Evolutionary conservation across 108 stramenopile genomes (phyloP).

Genomic region (Fragilaria crotonensis): DNA sequence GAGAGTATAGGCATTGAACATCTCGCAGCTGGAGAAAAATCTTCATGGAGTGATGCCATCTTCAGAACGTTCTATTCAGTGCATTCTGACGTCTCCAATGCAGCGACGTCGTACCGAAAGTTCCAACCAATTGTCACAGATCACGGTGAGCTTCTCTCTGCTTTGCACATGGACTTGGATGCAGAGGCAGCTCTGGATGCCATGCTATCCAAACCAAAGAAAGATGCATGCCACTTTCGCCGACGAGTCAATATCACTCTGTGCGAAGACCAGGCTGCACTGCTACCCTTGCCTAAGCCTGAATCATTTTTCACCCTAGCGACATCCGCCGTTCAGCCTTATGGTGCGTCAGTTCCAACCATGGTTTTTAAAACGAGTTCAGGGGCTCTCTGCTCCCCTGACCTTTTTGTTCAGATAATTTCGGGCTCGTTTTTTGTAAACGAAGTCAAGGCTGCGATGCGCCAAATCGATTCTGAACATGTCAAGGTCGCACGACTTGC

Average conservation of each 20-base stretch:
- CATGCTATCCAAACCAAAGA: neutral
- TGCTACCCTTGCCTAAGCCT: no score
- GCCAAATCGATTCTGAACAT: no score
- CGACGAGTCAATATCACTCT: conserved; percentile 1
- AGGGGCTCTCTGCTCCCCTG: no score
- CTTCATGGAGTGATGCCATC: conserved; percentile 16
- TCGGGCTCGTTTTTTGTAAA: no score
- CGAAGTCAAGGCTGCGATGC: no score
- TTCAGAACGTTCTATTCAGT: neutral
- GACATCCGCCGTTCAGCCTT: no score
- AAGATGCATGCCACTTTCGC: neutral
- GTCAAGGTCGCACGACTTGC: neutral
- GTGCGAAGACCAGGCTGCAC: neutral
- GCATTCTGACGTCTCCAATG: neutral
- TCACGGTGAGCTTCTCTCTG: neutral
- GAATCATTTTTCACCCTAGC: no score
- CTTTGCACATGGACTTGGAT: neutral
- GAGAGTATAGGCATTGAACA: no score
- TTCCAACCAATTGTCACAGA: neutral
- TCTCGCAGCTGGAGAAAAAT: no score
- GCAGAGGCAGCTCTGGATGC: conserved; percentile 5
- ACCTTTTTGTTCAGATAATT: no score
- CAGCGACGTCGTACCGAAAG: neutral
- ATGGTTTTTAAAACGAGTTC: no score
- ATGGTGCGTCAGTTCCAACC: no score